Evolutionary conservation across 2,329 filamentous ascomycete genomes (phyloP).

Genomic region (Seiridium unicorne): DNA sequence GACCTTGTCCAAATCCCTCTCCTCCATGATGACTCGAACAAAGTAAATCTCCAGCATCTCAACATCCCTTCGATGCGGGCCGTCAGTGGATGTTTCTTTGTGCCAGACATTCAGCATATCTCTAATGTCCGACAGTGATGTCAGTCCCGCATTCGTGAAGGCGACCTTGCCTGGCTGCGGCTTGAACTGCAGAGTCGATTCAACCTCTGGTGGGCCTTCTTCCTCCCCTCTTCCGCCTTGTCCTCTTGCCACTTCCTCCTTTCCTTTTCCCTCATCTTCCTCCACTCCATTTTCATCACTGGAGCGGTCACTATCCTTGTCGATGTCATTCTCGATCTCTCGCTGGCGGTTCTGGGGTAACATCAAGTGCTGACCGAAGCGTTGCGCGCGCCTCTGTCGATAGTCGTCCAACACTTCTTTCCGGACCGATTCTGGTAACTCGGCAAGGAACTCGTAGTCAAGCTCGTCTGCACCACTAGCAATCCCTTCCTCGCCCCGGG

Average conservation of each 20-base stretch:
- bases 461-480: constrained; percentile 46
- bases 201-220: constrained; percentile 19
- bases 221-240: constrained; percentile 27
- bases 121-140: constrained; percentile 60
- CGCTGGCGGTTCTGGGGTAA: constrained; percentile 17
- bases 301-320: background rate
- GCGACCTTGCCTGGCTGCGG: constrained; percentile 41
- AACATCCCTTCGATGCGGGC: constrained; percentile 78
- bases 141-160: constrained; percentile 43
- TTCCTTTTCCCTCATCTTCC: background rate
- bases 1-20: constrained; percentile 76
- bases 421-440: constrained; percentile 78
- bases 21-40: constrained; percentile 67
- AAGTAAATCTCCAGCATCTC: constrained; percentile 73
- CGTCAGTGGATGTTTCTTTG: constrained; percentile 65
- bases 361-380: constrained; percentile 47
- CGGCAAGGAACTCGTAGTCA: constrained; percentile 73
- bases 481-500: constrained; percentile 22
- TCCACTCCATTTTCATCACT: background rate
- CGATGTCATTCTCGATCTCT: constrained; percentile 5
- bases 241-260: constrained; percentile 1
- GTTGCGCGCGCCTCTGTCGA: constrained; percentile 59
- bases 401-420: constrained; percentile 77
- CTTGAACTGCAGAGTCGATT: constrained; percentile 42
- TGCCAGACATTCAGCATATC: constrained; percentile 77